A percentile compares a stretch with the other conserved stretches of the same genome.
Conservation (phyloP, 169 alveolate genomes). For the Hammondia hammondi region DNA sequence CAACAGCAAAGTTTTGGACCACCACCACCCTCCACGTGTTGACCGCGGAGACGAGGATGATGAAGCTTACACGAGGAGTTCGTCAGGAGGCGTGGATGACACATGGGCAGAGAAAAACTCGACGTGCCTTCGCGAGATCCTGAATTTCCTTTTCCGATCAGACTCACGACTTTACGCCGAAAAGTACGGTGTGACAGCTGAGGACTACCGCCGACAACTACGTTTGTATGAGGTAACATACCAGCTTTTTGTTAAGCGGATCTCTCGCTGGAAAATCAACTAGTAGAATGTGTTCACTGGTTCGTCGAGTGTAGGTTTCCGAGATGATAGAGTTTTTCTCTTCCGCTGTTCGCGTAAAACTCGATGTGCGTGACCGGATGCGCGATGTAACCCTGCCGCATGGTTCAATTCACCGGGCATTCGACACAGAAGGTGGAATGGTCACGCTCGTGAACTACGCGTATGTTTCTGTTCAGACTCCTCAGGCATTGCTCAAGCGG, state of each 20-base stretch:
- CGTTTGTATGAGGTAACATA: conserved; percentile 21
- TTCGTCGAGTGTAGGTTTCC: too few relatives aligned
- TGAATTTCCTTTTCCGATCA: conserved; percentile 51
- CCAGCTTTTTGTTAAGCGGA: too few relatives aligned
- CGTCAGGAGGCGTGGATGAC: not conserved
- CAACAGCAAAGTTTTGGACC: conserved; percentile 58
- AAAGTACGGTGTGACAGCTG: conserved; percentile 39
- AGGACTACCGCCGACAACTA: conserved; percentile 47
- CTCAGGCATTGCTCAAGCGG: not conserved
- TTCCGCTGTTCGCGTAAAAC: too few relatives aligned
- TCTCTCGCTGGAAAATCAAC: too few relatives aligned
- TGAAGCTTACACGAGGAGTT: not conserved
- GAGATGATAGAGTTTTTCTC: too few relatives aligned
- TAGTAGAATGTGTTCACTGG: too few relatives aligned
- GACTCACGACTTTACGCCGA: conserved; percentile 59
- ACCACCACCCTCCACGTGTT: conserved; percentile 20
- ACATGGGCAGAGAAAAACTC: conserved; percentile 34
- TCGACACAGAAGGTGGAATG: not conserved
- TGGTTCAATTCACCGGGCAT: not conserved
- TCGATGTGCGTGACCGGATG: not conserved
- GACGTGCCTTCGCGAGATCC: conserved; percentile 52
- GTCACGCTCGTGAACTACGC: not conserved
- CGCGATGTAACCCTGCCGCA: not conserved
- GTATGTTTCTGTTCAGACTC: conserved; percentile 48
- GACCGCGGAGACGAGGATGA: not conserved